phyloP scores from a whole-genome alignment of 768 basidiomycete species.

The Exsudoporus frostii region DNA sequence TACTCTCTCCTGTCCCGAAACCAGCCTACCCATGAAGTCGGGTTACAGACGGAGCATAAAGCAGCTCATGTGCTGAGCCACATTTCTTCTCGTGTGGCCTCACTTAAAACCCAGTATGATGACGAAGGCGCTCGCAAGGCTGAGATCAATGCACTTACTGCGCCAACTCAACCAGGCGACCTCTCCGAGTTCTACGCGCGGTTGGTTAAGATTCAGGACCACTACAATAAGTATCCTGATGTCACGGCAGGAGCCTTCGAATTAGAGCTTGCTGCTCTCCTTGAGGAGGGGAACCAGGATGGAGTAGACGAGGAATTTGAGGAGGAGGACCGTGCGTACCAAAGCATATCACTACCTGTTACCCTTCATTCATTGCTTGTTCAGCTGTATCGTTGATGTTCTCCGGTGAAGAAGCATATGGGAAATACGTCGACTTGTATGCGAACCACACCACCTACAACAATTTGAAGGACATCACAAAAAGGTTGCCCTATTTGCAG shows the following conservation, averaged over 20 bases:
- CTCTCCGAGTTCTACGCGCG: constrained; percentile 94
- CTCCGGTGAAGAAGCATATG: constrained; percentile 94
- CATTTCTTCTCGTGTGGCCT: constrained; percentile 62
- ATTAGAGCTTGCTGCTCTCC: constrained; percentile 74
- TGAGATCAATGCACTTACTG: constrained; percentile 65
- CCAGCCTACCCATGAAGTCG: constrained; percentile 57
- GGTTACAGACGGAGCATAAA: constrained; percentile 80
- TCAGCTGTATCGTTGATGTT: constrained; percentile 81
- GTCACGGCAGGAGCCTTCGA: constrained; percentile 77
- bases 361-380: constrained; percentile 10
- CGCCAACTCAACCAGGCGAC: constrained; percentile 59
- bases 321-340: constrained; percentile 80
- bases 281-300: constrained; percentile 74
- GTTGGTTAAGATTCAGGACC: constrained; percentile 93
- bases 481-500: constrained; percentile 85
- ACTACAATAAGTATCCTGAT: constrained; percentile 95
- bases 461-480: constrained; percentile 84
- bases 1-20: constrained; percentile 77
- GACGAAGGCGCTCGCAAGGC: constrained; percentile 69
- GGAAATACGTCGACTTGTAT: constrained; percentile 93
- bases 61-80: constrained; percentile 87
- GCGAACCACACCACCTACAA: constrained; percentile 82
- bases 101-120: constrained; percentile 71
- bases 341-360: not conserved
- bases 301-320: constrained; percentile 65